Percentiles rank a stretch among this genome's conserved stretches.
Evolutionary conservation across 2,329 filamentous ascomycete species (phyloP).

Genomic region (Pseudogymnoascus sp.): DNA sequence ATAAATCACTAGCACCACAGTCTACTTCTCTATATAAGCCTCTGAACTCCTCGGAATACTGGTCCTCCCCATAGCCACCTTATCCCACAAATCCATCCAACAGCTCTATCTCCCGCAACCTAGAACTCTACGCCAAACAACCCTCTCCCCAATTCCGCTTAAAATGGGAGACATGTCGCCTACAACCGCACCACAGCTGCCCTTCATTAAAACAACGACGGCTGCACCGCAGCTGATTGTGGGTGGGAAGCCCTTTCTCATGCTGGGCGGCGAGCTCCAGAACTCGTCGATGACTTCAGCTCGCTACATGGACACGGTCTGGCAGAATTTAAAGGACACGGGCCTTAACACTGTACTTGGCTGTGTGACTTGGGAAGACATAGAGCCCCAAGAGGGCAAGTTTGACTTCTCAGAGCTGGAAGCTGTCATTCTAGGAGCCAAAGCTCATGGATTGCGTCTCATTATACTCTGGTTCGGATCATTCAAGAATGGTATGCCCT

Average conservation of each 20-base stretch:
- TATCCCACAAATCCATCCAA: background rate
- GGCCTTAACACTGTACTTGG: conserved; percentile 32
- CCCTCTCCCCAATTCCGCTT: background rate
- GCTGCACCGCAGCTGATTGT: conserved; percentile 19
- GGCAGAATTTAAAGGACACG: conserved; percentile 28
- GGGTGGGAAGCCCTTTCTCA: conserved; percentile 31
- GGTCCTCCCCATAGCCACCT: background rate
- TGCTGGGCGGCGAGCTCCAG: conserved; percentile 31
- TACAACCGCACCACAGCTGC: background rate
- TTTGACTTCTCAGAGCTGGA: conserved; percentile 31
- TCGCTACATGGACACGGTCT: conserved; percentile 30
- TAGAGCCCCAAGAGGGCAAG: conserved; percentile 30
- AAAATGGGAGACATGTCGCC: background rate
- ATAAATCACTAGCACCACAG: background rate
- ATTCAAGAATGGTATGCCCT: conserved; percentile 29
- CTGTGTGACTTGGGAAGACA: conserved; percentile 31
- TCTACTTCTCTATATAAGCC: background rate
- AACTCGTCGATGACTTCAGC: conserved; percentile 31
- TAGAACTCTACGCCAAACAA: background rate
- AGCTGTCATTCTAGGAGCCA: conserved; percentile 24
- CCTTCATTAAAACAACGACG: background rate
- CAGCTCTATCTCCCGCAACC: background rate
- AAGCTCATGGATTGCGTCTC: conserved; percentile 26
- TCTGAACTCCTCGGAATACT: background rate
- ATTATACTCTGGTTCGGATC: conserved; percentile 33